A percentile compares a stretch with the other conserved stretches of the same genome.
phyloP scores from a whole-genome alignment of 176 grass and related monocot species.

The Alloteropsis semialata region DNA sequence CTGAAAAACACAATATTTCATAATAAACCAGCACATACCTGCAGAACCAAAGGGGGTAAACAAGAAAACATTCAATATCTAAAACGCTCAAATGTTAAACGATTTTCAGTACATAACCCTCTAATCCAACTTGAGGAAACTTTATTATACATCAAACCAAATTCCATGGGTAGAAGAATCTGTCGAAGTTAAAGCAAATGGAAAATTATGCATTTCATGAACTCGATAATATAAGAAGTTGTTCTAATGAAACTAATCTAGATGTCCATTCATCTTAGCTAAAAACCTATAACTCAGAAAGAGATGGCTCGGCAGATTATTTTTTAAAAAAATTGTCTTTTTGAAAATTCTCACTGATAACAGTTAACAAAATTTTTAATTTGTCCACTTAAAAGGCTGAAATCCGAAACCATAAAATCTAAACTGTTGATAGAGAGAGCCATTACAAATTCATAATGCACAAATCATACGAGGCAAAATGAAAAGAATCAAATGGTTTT shows the following conservation, averaged over 20 bases:
- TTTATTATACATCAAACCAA: not conserved
- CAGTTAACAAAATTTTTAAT: not conserved
- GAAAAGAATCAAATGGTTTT: not conserved
- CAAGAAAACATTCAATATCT: not conserved
- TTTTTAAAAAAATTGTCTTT: not conserved
- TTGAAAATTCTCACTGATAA: not conserved
- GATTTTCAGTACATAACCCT: not conserved
- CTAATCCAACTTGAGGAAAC: not conserved
- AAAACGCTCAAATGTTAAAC: not conserved
- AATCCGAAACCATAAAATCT: not conserved
- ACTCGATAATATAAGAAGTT: not conserved
- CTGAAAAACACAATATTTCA: not conserved
- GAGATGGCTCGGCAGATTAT: not conserved
- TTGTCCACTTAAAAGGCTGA: not conserved
- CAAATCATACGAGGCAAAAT: not conserved
- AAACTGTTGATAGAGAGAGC: not conserved
- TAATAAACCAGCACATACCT: not conserved
- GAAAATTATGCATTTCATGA: not conserved
- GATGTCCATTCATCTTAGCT: not conserved
- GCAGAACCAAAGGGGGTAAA: not conserved
- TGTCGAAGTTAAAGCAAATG: no score
- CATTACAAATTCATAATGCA: not conserved
- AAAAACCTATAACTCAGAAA: not conserved
- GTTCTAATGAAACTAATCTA: not conserved
- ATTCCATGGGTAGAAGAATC: not conserved